phyloP scores from a whole-genome alignment of 2,329 filamentous ascomycete genomes.

The Metarhizium robertsii region DNA sequence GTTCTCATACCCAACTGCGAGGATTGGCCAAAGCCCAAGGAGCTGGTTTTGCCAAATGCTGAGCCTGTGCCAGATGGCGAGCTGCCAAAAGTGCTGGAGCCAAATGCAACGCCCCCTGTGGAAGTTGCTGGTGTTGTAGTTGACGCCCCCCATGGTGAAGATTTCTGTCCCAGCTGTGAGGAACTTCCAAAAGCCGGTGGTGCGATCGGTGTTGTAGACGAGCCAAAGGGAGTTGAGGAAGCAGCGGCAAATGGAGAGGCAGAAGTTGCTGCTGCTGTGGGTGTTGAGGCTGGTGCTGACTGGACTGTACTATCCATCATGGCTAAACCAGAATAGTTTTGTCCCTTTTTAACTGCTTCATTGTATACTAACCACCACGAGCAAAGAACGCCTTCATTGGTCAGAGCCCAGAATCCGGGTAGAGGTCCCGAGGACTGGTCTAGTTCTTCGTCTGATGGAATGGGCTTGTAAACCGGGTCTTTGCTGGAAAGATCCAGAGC shows the following conservation, averaged over 20 bases:
- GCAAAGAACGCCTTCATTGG: slow-evolving; percentile 76
- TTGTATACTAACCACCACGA: slow-evolving; percentile 91
- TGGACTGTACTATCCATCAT: slow-evolving; percentile 30
- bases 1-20: slow-evolving; percentile 35
- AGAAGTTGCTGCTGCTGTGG: slow-evolving; percentile 18
- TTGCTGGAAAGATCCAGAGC: slow-evolving; percentile 76
- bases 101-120: slow-evolving; percentile 30
- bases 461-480: slow-evolving; percentile 69
- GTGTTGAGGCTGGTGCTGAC: slow-evolving; percentile 18
- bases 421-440: slow-evolving; percentile 71
- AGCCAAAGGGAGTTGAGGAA: slow-evolving; percentile 31
- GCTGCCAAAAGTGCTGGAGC: slow-evolving; percentile 34
- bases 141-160: slow-evolving; percentile 41
- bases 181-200: slow-evolving; percentile 37
- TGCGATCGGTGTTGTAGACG: slow-evolving; percentile 21
- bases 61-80: slow-evolving; percentile 26
- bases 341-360: slow-evolving; percentile 68
- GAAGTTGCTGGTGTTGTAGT: slow-evolving; percentile 20
- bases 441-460: slow-evolving; percentile 67
- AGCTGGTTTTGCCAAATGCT: slow-evolving; percentile 39
- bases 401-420: slow-evolving; percentile 76
- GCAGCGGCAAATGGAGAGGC: slow-evolving; percentile 22
- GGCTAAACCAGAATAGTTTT: slow-evolving; percentile 62
- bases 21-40: slow-evolving; percentile 45
- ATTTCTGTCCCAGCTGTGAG: slow-evolving; percentile 38